Base-by-base conservation (phyloP, 2,329 filamentous ascomycete species). In the Onygena corvina region DNA sequence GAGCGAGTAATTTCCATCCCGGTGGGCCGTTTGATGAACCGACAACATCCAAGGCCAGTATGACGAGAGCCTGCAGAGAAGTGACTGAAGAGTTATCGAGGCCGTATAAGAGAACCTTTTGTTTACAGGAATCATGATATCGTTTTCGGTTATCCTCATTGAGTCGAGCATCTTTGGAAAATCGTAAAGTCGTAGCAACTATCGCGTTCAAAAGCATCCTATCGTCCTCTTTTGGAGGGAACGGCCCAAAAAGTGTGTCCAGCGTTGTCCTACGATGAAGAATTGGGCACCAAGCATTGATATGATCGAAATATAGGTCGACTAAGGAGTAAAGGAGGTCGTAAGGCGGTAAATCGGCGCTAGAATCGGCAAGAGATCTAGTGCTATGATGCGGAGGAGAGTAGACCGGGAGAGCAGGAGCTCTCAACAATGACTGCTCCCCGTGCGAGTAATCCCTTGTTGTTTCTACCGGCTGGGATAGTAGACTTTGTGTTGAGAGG, bases 81-180 rank as follows among this genome's bases (percentile, higher is more conserved):
- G 88, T 90, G 51, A 94, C 86, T 0, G 87, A 92, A 9, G 86
- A 89, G 58, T 92, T 88, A 59, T 94, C 87, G 58, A 94, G 76
- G 3, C 88, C 87, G 59, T 93, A 93, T 0, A 94, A 73, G 9
- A 94, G 65, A 0, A 95, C 89, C 53, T 83, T 86, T 58, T 90
- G 83, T 64, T 94, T 94, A 0, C 87, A 89, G 1, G 80, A 76
- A 51, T 81, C 77, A 61, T 94, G 84, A 59, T 92, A 93, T 27
- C 83, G 79, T 44, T 78, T 76, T 53, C 86, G 75, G 54, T 80
- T 79, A 46, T 85, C 81, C 2, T 84, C 78, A 0, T 81, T 88
- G 25, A 94, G 71, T 38, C 86, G 76, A 18, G 74, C 66, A 61
- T 94, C 88, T 2, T 77, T 82, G 0, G 86, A 94, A 62, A 88